Evolutionary conservation across 176 grass and related monocot genomes (phyloP).

Genomic region (Aegilops bicornis): DNA sequence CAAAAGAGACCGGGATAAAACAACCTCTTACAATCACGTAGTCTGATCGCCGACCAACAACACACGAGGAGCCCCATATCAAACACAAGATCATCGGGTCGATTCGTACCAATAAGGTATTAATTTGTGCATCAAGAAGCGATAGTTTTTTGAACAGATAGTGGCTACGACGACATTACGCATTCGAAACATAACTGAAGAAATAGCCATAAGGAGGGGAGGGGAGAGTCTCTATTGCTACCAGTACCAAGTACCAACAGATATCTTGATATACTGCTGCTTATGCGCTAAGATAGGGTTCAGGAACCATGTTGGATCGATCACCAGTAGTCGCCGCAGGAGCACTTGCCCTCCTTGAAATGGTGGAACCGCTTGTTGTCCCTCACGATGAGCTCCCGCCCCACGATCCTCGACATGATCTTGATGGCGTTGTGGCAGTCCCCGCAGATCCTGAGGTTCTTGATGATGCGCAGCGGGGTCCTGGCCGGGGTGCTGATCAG

Average conservation of each 20-base stretch:
- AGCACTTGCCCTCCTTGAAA: conserved; percentile 91
- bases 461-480: conserved; percentile 83
- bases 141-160: neutral
- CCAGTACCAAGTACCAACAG: neutral
- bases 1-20: neutral
- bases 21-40: neutral
- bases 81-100: neutral
- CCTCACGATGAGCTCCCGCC: conserved; percentile 82
- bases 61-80: neutral
- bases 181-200: neutral
- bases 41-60: neutral
- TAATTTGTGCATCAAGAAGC: conserved; percentile 12
- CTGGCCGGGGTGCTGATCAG: conserved; percentile 86
- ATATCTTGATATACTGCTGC: conserved; percentile 19
- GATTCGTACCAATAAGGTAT: neutral
- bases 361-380: conserved; percentile 94
- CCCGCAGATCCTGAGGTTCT: conserved; percentile 87
- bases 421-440: conserved; percentile 95
- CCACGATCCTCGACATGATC: conserved; percentile 92
- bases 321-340: conserved; percentile 92
- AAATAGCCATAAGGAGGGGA: neutral
- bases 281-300: conserved; percentile 8
- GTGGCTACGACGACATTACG: neutral
- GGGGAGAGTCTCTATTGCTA: neutral
- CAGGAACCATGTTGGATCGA: neutral